A percentile compares a stretch with the other conserved stretches of the same genome.
phyloP scores from a whole-genome alignment of 768 basidiomycete species.

The Naganishia friedmannii region DNA sequence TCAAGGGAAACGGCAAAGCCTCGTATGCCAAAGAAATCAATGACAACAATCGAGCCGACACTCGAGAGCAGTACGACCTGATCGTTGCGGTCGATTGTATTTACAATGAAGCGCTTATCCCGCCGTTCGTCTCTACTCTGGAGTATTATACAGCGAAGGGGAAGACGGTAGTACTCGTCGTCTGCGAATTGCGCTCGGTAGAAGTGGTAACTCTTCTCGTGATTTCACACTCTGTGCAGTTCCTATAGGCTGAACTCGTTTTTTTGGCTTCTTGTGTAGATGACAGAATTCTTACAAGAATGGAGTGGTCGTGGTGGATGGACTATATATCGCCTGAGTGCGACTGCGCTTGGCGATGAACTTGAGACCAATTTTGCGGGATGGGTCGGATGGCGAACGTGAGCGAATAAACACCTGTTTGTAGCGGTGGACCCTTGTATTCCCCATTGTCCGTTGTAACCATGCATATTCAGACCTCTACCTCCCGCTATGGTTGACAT shows the following conservation, averaged over 20 bases:
- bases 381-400: conserved; percentile 46
- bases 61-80: conserved; percentile 35
- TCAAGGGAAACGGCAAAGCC: not conserved
- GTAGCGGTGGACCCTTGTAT: not conserved
- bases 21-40: not conserved
- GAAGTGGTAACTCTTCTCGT: conserved; percentile 43
- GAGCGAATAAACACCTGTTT: not conserved
- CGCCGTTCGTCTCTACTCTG: conserved; percentile 46
- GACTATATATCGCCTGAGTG: conserved; percentile 40
- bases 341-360: conserved; percentile 38
- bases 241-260: too few species aligned
- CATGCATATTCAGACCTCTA: too few species aligned
- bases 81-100: conserved; percentile 50
- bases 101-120: conserved; percentile 48
- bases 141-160: conserved; percentile 36
- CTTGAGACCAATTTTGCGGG: conserved; percentile 36
- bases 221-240: conserved; percentile 4
- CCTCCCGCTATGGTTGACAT: too few species aligned
- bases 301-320: conserved; percentile 38
- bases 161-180: conserved; percentile 43
- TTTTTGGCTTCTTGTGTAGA: conserved; percentile 16
- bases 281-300: conserved; percentile 41
- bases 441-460: too few species aligned
- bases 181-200: conserved; percentile 46
- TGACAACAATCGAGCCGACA: not conserved